Conservation (phyloP, 495 filamentous ascomycete species). For the Penicillium herquei region DNA sequence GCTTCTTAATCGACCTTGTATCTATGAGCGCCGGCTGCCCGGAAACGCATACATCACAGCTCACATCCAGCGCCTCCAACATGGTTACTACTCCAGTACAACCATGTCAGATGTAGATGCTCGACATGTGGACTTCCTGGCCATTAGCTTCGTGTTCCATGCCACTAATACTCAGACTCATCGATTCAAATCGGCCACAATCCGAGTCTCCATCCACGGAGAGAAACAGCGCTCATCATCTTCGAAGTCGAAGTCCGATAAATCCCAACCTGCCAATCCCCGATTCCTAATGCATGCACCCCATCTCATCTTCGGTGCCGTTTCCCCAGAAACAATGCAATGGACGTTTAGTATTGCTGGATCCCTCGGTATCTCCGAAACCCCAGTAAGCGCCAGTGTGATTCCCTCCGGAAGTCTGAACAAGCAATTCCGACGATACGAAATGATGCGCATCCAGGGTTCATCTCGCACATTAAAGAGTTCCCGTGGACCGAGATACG, state of each 20-base stretch:
- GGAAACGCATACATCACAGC: slow-evolving; percentile 52
- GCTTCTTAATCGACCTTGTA: slow-evolving; percentile 43
- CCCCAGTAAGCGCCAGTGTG: slow-evolving; percentile 43
- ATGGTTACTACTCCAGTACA: slow-evolving; percentile 46
- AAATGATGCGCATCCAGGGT: slow-evolving; percentile 56
- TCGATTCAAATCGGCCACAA: slow-evolving; percentile 49
- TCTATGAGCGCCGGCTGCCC: slow-evolving; percentile 51
- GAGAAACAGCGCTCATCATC: slow-evolving; percentile 7
- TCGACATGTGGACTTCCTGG: slow-evolving; percentile 52
- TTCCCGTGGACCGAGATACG: slow-evolving; percentile 29
- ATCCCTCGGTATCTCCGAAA: slow-evolving; percentile 46
- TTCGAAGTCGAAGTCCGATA: background rate
- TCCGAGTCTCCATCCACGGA: slow-evolving; percentile 37
- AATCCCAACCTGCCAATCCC: slow-evolving; percentile 27
- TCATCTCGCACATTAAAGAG: slow-evolving; percentile 43
- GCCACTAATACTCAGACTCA: slow-evolving; percentile 38
- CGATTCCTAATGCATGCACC: slow-evolving; percentile 52
- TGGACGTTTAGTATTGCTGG: slow-evolving; percentile 53
- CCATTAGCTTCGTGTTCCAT: slow-evolving; percentile 50
- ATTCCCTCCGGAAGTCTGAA: slow-evolving; percentile 41
- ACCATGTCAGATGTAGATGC: slow-evolving; percentile 40
- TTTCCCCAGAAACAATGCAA: slow-evolving; percentile 50
- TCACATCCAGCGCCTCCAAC: slow-evolving; percentile 50
- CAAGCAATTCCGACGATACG: slow-evolving; percentile 43
- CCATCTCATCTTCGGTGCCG: slow-evolving; percentile 51